Conservation (phyloP, 2,329 filamentous ascomycete species). For the Curvularia spicifera region DNA sequence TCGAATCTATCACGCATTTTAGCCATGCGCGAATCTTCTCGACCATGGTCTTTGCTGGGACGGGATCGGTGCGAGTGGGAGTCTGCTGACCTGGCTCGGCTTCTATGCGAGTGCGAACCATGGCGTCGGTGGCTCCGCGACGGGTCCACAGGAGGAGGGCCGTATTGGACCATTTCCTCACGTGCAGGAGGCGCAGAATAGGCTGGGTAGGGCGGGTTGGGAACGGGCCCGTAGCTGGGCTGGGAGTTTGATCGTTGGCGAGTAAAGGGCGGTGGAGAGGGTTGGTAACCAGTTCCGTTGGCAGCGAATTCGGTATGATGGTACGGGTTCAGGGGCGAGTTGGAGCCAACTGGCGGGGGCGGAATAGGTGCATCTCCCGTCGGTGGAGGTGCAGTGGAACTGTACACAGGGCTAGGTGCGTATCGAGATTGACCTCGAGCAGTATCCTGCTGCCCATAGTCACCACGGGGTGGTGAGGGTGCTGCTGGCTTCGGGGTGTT, state of each 20-base stretch:
- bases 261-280: constrained; percentile 45
- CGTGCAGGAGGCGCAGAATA: constrained; percentile 26
- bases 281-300: constrained; percentile 26
- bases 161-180: constrained; percentile 28
- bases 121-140: constrained; percentile 36
- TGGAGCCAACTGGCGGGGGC: constrained; percentile 33
- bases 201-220: constrained; percentile 24
- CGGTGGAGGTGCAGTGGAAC: constrained; percentile 33
- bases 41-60: constrained; percentile 42
- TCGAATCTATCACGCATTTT: constrained; percentile 48
- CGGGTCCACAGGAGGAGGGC: constrained; percentile 36
- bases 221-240: constrained; percentile 30
- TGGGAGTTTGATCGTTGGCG: constrained; percentile 47
- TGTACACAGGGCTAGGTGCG: constrained; percentile 41
- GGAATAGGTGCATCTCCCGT: constrained; percentile 26
- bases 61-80: constrained; percentile 36
- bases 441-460: constrained; percentile 23
- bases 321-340: constrained; percentile 38
- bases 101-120: constrained; percentile 30
- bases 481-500: constrained; percentile 42
- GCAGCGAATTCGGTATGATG: constrained; percentile 41
- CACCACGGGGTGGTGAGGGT: constrained; percentile 15
- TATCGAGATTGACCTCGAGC: constrained; percentile 33
- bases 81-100: constrained; percentile 48
- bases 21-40: constrained; percentile 38